Percentiles rank a stretch among this genome's conserved stretches.
These are phyloP conservation scores for Epichloe amarillans DNA, from an alignment of 2,329 filamentous ascomycete species.

Conservation along the genomic window DNA sequence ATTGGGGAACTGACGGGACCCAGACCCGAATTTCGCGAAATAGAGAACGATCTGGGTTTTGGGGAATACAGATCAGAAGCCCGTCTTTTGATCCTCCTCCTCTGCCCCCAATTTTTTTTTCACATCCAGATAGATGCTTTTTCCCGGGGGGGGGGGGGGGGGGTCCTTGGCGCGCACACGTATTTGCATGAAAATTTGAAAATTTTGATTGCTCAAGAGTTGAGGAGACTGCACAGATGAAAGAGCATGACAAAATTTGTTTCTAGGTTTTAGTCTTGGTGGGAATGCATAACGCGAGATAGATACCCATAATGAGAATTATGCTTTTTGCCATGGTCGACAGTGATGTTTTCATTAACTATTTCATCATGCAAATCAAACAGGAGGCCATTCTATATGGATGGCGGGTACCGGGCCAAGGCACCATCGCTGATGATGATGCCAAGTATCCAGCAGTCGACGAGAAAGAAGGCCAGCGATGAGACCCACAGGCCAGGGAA, in stretches of 20 bases:
- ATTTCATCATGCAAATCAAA: slow-evolving; percentile 8
- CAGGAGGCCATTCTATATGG: slow-evolving; percentile 11
- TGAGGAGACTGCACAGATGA: neutral
- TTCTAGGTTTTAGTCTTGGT: neutral
- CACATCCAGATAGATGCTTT: neutral
- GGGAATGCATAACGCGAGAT: slow-evolving; percentile 5
- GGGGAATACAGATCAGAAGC: neutral
- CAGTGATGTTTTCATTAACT: neutral
- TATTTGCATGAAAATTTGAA: slow-evolving; percentile 2
- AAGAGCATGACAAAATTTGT: neutral
- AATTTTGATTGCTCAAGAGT: neutral
- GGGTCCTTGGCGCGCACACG: neutral
- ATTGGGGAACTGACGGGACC: neutral
- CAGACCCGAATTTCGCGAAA: no score
- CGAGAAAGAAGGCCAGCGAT: slow-evolving; percentile 64
- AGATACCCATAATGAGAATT: slow-evolving; percentile 10
- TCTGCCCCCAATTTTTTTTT: neutral
- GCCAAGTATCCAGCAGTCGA: slow-evolving; percentile 80
- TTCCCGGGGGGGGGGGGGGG: no score
- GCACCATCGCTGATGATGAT: slow-evolving; percentile 58
- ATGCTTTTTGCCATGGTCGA: neutral
- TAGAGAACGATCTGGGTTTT: neutral
- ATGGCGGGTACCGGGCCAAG: slow-evolving; percentile 7
- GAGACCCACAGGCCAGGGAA: slow-evolving; percentile 70
- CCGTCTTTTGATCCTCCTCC: neutral